Base-by-base conservation (phyloP, 2,329 filamentous ascomycete species). In the Scleromitrula shiraiana region DNA sequence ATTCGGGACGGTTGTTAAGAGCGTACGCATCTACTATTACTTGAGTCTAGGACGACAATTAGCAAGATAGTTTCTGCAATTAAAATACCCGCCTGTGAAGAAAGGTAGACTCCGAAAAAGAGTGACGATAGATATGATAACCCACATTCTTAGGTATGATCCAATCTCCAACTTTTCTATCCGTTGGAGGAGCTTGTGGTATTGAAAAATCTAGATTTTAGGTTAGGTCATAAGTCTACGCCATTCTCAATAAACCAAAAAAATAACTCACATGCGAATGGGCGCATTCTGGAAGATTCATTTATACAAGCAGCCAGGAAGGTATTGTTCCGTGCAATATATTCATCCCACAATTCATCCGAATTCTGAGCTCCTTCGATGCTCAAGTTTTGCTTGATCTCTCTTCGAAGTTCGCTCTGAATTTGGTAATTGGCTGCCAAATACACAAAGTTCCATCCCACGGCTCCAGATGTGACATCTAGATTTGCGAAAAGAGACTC, bases 401-500 rank as follows among this genome's bases (percentile, higher is more conserved):
- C 26, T 12, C 12, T 12, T 29, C 7, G 12, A 7, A 29, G 26
- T 12, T 29, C 7, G 12, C 7, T 29, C 26, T 71, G 67, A 5
- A 60, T 50, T 2, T 59, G 54, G 0, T 53, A 61, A 47, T 70
- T 37, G 1, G 61, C 59, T 0, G 69, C 69, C 0, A 75, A 56
- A 41, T 70, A 67, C 2, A 70, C 57, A 1, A 69, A 51, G 14
- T 60, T 64, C 70, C 71, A 74, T 0, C 67, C 65, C 0, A 73
- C 37, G 2, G 55, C 68, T 5, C 67, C 67, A 2, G 64, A 64
- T 0, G 69, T 70, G 8, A 74, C 70, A 49, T 74, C 71, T 0
- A 74, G 60, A 50, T 74, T 73, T 2, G 68, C 70, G 50, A 66
- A 74, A 0, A 73, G 63, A 33, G 64, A 63, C 53, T 74, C 71